phyloP scores from a whole-genome alignment of 2,329 filamentous ascomycete genomes.

The Xylariomycetidae sp. region DNA sequence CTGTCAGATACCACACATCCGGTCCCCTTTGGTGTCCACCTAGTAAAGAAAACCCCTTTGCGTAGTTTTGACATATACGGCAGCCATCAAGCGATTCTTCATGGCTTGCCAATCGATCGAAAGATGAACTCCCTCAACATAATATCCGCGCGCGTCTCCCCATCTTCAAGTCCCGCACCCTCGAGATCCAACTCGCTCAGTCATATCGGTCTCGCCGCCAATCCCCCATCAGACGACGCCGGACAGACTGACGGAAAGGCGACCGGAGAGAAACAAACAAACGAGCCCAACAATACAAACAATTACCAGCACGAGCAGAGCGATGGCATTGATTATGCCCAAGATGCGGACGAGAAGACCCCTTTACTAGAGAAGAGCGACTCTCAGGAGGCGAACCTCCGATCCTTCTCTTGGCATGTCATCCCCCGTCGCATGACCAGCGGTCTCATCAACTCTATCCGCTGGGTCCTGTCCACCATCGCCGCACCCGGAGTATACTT shows the following conservation, averaged over 20 bases:
- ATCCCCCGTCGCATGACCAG: conserved; percentile 67
- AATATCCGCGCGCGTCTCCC: conserved; percentile 76
- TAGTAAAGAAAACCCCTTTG: too few relatives aligned
- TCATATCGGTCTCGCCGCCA: conserved; percentile 43
- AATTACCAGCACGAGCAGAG: conserved; percentile 29
- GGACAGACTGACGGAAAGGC: conserved; percentile 20
- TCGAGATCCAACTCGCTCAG: conserved; percentile 59
- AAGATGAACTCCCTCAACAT: conserved; percentile 98
- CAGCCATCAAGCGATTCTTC: too few relatives aligned
- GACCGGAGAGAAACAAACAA: too few relatives aligned
- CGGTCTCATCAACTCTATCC: conserved; percentile 69
- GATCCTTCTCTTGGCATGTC: conserved; percentile 46
- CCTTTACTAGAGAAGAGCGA: conserved; percentile 51
- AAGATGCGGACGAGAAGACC: conserved; percentile 58
- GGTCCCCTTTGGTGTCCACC: too few relatives aligned
- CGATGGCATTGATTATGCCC: conserved; percentile 25
- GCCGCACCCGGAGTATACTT: conserved; percentile 78
- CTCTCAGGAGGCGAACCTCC: conserved; percentile 27
- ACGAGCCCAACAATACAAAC: conserved; percentile 29
- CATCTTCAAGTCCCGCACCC: conserved; percentile 50
- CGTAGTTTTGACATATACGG: too few relatives aligned
- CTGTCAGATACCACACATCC: too few relatives aligned
- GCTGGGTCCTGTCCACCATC: conserved; percentile 73
- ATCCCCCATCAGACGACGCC: conserved; percentile 27
- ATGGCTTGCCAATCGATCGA: conserved; percentile 51